Conservation (phyloP, 2,329 filamentous ascomycete species). For the Fusarium siculi region DNA sequence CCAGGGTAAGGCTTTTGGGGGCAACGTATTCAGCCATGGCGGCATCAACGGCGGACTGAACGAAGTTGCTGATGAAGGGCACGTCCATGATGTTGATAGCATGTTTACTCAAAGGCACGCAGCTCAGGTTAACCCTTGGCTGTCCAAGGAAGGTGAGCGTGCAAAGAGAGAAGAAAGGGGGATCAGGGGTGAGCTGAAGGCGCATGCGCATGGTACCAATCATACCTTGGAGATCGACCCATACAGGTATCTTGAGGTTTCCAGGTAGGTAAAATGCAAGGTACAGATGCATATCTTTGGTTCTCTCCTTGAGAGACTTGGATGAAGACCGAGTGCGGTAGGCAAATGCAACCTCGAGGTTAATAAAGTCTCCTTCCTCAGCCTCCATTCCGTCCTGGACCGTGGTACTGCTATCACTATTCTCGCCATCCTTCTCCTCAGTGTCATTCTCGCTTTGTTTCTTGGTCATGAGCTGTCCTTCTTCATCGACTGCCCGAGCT, state of each 20-base stretch:
- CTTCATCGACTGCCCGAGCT: constrained; percentile 66
- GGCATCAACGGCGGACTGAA: constrained; percentile 78
- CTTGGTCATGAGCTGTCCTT: constrained; percentile 63
- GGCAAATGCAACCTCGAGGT: constrained; percentile 79
- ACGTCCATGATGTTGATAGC: constrained; percentile 80
- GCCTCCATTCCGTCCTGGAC: constrained; percentile 73
- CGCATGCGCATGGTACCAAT: constrained; percentile 76
- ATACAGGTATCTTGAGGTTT: constrained; percentile 68
- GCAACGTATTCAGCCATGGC: constrained; percentile 81
- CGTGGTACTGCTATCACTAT: constrained; percentile 49
- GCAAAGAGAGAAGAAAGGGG: constrained; percentile 80
- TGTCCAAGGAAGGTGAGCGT: constrained; percentile 81
- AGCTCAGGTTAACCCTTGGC: constrained; percentile 76
- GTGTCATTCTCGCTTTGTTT: constrained; percentile 50
- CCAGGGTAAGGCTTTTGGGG: constrained; percentile 77
- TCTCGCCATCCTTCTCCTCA: constrained; percentile 50
- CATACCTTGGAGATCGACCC: constrained; percentile 79
- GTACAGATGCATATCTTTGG: constrained; percentile 73
- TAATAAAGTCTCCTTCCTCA: constrained; percentile 82
- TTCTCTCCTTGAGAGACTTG: constrained; percentile 73
- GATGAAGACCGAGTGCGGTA: constrained; percentile 73
- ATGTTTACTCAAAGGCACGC: constrained; percentile 74
- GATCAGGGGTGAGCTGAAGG: constrained; percentile 78
- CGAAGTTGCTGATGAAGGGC: constrained; percentile 78
- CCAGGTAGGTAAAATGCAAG: constrained; percentile 75